A percentile compares a stretch with the other conserved stretches of the same genome.
These are phyloP conservation scores for Talaromyces verruculosus DNA, from an alignment of 2,329 filamentous ascomycete genomes.

Conservation along the genomic window DNA sequence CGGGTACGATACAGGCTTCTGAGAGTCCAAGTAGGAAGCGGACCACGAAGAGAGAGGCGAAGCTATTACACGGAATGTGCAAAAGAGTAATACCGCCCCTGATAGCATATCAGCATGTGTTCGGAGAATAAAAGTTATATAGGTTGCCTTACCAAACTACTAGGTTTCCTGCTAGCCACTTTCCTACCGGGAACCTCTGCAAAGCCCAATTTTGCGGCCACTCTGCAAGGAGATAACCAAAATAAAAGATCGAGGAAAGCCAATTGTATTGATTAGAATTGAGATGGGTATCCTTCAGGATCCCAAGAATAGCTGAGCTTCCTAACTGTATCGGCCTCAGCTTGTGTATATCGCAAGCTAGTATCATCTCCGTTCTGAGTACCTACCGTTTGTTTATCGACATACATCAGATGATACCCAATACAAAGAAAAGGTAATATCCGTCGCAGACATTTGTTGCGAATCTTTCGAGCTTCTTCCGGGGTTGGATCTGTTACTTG, in stretches of 20 bases:
- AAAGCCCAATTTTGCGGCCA: conserved; percentile 20
- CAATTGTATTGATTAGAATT: conserved; percentile 19
- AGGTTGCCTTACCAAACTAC: conserved; percentile 10
- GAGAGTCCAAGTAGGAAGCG: conserved; percentile 55
- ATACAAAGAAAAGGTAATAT: conserved; percentile 43
- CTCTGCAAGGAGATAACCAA: conserved; percentile 18
- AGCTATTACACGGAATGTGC: conserved; percentile 48
- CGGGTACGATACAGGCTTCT: conserved; percentile 55
- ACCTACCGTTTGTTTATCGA: conserved; percentile 41
- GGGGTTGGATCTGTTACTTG: conserved; percentile 39
- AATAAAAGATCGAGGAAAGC: conserved; percentile 21
- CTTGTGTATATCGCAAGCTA: background rate
- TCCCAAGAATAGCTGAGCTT: conserved; percentile 20
- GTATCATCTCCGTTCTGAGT: background rate
- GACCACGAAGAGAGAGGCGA: conserved; percentile 49
- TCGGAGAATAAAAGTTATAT: background rate
- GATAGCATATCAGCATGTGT: background rate
- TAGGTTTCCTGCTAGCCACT: conserved; percentile 19
- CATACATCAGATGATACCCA: conserved; percentile 45
- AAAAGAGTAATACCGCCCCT: conserved; percentile 27
- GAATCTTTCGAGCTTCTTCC: conserved; percentile 30
- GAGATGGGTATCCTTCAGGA: conserved; percentile 14
- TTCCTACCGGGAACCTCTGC: conserved; percentile 17
- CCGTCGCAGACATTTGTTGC: conserved; percentile 39
- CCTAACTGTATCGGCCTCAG: conserved; percentile 12